A percentile compares a stretch with the other conserved stretches of the same genome.
These are phyloP conservation scores for Melampsora larici-populina DNA, from an alignment of 1,284 basidiomycete genomes.

Conservation along the genomic window DNA sequence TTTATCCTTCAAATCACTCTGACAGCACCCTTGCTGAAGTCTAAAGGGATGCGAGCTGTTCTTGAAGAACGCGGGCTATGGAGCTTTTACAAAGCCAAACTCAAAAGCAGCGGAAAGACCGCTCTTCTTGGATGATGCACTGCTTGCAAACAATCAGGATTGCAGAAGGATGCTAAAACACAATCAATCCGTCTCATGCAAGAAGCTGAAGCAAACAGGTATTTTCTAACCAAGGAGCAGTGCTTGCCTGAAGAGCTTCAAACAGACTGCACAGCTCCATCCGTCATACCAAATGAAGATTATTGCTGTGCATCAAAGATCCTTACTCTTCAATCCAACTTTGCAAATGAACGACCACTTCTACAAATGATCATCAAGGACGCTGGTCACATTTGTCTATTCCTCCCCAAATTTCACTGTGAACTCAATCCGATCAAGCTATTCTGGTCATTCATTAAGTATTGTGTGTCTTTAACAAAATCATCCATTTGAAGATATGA, in stretches of 20 bases:
- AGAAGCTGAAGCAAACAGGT: not conserved
- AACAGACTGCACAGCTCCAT: not conserved
- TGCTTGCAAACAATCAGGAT: not conserved
- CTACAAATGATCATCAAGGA: too few relatives aligned
- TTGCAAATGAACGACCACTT: too few relatives aligned
- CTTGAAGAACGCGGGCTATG: conserved; percentile 2
- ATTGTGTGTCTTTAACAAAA: too few relatives aligned
- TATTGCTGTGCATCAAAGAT: conserved; percentile 6
- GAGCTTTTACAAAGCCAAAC: not conserved
- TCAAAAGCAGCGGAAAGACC: not conserved
- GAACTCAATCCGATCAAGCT: too few relatives aligned
- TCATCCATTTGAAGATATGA: too few relatives aligned
- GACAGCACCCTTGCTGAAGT: not conserved
- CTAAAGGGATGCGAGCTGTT: not conserved
- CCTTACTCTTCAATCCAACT: not conserved
- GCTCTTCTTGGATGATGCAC: not conserved
- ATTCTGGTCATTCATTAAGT: not conserved
- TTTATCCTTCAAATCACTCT: not conserved
- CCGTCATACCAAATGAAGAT: not conserved
- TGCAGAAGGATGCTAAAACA: not conserved
- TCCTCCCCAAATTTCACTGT: too few relatives aligned
- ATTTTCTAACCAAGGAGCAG: conserved; percentile 3
- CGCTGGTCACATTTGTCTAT: too few relatives aligned
- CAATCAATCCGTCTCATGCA: not conserved
- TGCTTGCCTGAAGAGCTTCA: not conserved